Evolutionary conservation across 2,329 filamentous ascomycete species (phyloP), one percentile per base, ranked within the genome.

Genomic region (Fusarium ramigenum): DNA sequence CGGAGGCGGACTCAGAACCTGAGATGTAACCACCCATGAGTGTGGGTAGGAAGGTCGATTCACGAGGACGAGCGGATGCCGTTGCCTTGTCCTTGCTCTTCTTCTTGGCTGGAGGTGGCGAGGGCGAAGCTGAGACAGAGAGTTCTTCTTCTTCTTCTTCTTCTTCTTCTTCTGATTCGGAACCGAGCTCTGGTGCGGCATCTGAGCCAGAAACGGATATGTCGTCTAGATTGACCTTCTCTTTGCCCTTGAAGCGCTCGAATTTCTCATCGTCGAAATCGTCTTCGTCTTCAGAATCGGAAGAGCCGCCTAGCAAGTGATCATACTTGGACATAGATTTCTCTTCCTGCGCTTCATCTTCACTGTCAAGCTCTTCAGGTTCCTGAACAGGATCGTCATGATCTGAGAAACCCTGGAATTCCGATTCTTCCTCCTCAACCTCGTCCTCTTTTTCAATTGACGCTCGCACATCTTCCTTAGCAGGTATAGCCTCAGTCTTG

Each of bases 21-120:
- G 93, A 94, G 76, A 93, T 88, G 83, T 96, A 97, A 63, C 93
- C 93, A 25, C 91, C 92, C 87, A 94, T 93, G 21, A 96, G 87
- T 3, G 91, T 90, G 0, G 93, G 93, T 4, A 96, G 84, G 79
- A 95, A 94, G 1, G 89, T 89, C 1, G 92, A 89, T 61, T 82
- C 82, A 46, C 72, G 75, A 3, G 73, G 68, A 4, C 70, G 72
- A 25, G 66, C 50, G 19, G 72, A 36, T 9, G 54, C 50, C 16
- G 67, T 42, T 7, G 49, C 61, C 42, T 70, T 70, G 30, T 59
- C 54, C 70, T 76, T 82, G 23, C 75, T 63, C 68, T 81, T 84
- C 62, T 78, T 79, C 66, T 79, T 82, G 21, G 74, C 68, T 16
- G 80, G 80, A 9, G 77, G 76, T n/a, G 80, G 82, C 7, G 80